A percentile compares a stretch with the other conserved stretches of the same genome.
phyloP scores from a whole-genome alignment of 139 green algal species.

The Closterium sp. region DNA sequence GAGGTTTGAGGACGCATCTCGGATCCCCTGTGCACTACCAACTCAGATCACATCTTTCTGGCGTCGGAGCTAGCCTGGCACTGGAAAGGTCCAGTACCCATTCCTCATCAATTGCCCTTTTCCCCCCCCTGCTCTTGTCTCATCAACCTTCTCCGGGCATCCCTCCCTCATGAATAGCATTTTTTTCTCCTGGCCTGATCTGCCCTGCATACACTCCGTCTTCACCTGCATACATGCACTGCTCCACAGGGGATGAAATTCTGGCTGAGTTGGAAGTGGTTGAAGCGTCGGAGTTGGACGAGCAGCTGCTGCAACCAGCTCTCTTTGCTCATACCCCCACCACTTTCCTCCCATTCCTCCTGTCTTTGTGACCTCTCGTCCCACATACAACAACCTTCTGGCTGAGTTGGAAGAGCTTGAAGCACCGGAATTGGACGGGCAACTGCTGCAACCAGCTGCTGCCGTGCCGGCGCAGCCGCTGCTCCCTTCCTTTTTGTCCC shows the following conservation, averaged over 20 bases:
- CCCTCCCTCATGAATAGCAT: no score
- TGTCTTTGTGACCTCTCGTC: not conserved
- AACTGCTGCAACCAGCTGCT: constrained; percentile 49
- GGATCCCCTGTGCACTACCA: no score
- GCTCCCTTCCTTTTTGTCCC: constrained; percentile 12
- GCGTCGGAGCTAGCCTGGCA: no score
- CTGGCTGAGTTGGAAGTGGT: constrained; percentile 60
- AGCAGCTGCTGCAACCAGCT: constrained; percentile 12
- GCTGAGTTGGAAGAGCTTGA: constrained; percentile 61
- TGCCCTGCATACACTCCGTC: no score
- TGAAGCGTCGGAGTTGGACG: constrained; percentile 56
- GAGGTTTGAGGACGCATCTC: no score
- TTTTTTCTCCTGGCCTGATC: no score
- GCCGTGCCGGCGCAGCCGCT: constrained; percentile 21
- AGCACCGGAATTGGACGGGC: constrained; percentile 55
- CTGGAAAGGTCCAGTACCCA: no score
- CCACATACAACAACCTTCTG: constrained; percentile 52
- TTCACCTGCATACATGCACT: no score
- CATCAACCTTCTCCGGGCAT: no score
- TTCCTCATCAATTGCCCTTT: no score
- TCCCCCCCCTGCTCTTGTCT: no score
- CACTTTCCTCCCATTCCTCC: not conserved
- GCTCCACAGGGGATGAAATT: constrained; percentile 76
- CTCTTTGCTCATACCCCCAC: not conserved
- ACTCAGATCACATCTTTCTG: no score